Evolutionary conservation across 148 eudicot species (phyloP).

Genomic region (Chenopodium album): DNA sequence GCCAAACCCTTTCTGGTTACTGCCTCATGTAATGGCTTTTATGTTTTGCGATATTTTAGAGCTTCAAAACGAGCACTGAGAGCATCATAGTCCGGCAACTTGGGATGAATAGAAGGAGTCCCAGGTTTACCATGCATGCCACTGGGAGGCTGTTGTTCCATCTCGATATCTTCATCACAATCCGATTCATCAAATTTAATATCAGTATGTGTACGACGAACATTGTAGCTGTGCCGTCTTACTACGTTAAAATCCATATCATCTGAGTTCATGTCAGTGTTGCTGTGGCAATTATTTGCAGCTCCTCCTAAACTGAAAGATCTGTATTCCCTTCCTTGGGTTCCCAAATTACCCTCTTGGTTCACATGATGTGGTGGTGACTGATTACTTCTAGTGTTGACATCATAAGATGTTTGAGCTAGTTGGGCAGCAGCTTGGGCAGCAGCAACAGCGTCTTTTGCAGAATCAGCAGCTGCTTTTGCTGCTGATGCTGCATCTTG

Average conservation of each 20-base stretch:
- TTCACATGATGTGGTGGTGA: slow-evolving; percentile 15
- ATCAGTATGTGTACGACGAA: slow-evolving; percentile 39
- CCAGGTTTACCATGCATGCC: slow-evolving; percentile 29
- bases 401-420: slow-evolving; percentile 36
- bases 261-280: slow-evolving; percentile 11
- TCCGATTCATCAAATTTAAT: slow-evolving; percentile 84
- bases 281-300: neutral
- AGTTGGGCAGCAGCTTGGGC: slow-evolving; percentile 84
- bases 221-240: slow-evolving; percentile 66
- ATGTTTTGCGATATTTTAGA: slow-evolving; percentile 61
- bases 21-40: neutral
- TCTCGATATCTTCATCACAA: slow-evolving; percentile 56
- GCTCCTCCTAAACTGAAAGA: slow-evolving; percentile 21
- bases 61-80: slow-evolving; percentile 88
- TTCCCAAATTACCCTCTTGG: slow-evolving; percentile 16
- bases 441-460: slow-evolving; percentile 76
- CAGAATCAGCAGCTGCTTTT: slow-evolving; percentile 83
- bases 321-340: slow-evolving; percentile 10
- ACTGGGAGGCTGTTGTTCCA: slow-evolving; percentile 39
- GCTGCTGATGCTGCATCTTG: slow-evolving; percentile 80
- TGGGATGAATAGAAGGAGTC: slow-evolving; percentile 60
- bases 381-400: slow-evolving; percentile 13
- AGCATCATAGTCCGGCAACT: slow-evolving; percentile 85
- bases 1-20: neutral
- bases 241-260: slow-evolving; percentile 32